A percentile compares a stretch with the other conserved stretches of the same genome.
phyloP scores from a whole-genome alignment of 176 grass and related monocot genomes.

The Otatea glauca region DNA sequence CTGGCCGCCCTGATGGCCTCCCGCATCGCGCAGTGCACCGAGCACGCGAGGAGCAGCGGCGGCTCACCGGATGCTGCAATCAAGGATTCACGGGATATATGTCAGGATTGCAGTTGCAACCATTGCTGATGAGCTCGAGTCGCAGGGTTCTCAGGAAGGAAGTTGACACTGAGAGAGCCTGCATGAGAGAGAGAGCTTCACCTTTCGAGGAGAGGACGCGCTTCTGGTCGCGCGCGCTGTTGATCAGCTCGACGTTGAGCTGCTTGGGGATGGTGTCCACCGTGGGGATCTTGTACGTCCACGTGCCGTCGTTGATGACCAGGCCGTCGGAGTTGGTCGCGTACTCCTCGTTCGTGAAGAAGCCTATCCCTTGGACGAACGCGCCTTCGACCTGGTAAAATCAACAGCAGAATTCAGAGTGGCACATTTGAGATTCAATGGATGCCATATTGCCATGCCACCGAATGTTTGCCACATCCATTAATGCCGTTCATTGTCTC shows the following conservation, averaged over 20 bases:
- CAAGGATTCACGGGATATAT: not conserved
- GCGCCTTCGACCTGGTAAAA: slow-evolving; percentile 61
- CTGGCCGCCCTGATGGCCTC: slow-evolving; percentile 83
- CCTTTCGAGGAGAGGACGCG: slow-evolving; percentile 86
- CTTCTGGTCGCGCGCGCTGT: slow-evolving; percentile 60
- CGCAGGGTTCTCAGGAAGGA: no score
- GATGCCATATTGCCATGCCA: no score
- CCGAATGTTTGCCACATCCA: no score
- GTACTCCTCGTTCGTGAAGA: slow-evolving; percentile 82
- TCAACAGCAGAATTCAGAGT: not conserved
- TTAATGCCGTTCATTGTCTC: no score
- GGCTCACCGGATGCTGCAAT: slow-evolving; percentile 85
- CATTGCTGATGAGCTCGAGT: not conserved
- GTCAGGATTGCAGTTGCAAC: not conserved
- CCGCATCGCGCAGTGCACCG: slow-evolving; percentile 91
- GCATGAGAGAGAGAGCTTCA: slow-evolving; percentile 7
- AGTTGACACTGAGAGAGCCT: no score
- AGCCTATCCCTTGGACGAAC: slow-evolving; percentile 82
- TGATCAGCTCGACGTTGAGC: slow-evolving; percentile 76
- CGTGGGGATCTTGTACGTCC: slow-evolving; percentile 88
- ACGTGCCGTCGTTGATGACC: slow-evolving; percentile 69
- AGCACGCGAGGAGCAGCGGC: slow-evolving; percentile 77
- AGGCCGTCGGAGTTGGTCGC: slow-evolving; percentile 69
- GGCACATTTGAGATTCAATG: no score
- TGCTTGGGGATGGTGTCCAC: slow-evolving; percentile 83